These are phyloP conservation scores for Liquidambar formosana DNA, from an alignment of 164 flowering plant genomes.

Conservation along the genomic window DNA sequence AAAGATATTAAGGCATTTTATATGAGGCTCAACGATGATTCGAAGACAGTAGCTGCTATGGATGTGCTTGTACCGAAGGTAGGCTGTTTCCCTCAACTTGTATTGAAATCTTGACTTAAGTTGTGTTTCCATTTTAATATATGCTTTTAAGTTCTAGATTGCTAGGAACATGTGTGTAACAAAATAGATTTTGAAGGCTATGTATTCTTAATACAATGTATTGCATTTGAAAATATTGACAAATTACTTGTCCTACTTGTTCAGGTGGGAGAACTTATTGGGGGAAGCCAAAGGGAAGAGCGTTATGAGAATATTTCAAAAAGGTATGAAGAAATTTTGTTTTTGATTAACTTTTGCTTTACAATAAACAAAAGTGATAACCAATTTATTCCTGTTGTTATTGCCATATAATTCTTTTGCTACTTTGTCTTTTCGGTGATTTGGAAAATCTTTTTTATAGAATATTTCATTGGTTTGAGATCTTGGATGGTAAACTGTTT, in stretches of 20 bases:
- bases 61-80: conserved; percentile 98
- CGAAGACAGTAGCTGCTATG: conserved; percentile 95
- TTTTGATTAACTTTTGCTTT: neutral
- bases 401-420: neutral
- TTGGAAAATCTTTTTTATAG: neutral
- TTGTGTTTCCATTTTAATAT: neutral
- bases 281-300: conserved; percentile 98
- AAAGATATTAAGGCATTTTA: conserved; percentile 93
- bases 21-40: conserved; percentile 92
- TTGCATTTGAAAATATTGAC: neutral
- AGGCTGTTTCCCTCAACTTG: neutral
- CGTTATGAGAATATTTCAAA: conserved; percentile 58
- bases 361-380: neutral
- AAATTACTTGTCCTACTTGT: neutral
- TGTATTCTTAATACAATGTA: too few species aligned
- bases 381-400: neutral
- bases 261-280: conserved; percentile 91
- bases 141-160: too few species aligned
- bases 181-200: too few species aligned
- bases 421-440: neutral
- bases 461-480: neutral
- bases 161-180: too few species aligned
- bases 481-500: neutral
- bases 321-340: conserved; percentile 42
- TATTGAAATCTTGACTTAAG: neutral